Base-by-base conservation (phyloP, 2,329 filamentous ascomycete genomes). In the Elsinoe arachidis region DNA sequence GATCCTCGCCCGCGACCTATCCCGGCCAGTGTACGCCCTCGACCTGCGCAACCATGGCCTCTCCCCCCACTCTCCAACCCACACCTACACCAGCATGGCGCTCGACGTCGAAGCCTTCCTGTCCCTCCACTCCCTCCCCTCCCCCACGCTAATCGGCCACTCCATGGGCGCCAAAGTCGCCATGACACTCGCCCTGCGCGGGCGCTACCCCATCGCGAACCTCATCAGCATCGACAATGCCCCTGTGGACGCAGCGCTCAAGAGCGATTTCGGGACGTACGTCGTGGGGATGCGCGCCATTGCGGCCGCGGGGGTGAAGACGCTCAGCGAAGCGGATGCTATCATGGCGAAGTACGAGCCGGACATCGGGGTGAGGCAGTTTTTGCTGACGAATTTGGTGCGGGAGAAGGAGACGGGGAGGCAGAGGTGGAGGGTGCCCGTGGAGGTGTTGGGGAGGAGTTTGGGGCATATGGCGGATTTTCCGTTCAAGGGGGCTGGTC, bases 111-210 rank as follows among this genome's bases (percentile, higher is more conserved):
- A 85, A 56, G 77, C 80, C 44, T 97, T 97, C 70, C 85, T 97
- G 57, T 65, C 78, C 4, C 74, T 87, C 56, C 86, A 95, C 69
- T 75, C 78, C 2, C 74, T 96, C n/a, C 74, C 79, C 44, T 76
- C 87, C 26, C 78, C 85, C 1, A 90, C 87, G 0, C 74, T 97
- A 26, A 93, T 97, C 66, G 92, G 92, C 0, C 93, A 97, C 73
- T 96, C 90, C 1, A 97, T 97, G 92, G 92, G 93, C 61, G 92
- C 92, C 47, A 97, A 97, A 76, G 85, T 87, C 1, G 90, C 89
- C 64, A 96, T 97, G 92, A 78, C 87, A 0, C 76, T 96, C 59
- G 90, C 90, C 2, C 80, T 97, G 35, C 77, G 80, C 43, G 79
- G 82, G 0, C 88, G 89, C 0, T 75, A 81, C 5, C 74, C 84